These are phyloP conservation scores for Thermomyces lanuginosus DNA, from an alignment of 2,329 filamentous ascomycete species.

Conservation along the genomic window DNA sequence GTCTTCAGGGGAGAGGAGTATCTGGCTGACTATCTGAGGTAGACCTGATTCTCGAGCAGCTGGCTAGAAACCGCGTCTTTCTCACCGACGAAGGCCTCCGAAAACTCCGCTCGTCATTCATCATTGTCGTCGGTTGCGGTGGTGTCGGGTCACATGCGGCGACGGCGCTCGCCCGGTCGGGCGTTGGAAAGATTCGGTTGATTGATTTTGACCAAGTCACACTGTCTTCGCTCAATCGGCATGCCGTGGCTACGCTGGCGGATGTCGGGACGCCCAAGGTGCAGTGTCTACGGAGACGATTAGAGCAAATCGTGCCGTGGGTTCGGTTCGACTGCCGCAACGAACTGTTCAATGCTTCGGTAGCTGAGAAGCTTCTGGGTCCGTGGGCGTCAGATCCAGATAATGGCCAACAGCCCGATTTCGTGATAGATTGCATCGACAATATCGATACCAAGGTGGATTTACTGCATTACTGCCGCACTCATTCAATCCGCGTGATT, in stretches of 20 bases:
- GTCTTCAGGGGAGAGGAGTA: neutral
- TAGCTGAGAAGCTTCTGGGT: slow-evolving; percentile 50
- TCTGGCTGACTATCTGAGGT: slow-evolving; percentile 3
- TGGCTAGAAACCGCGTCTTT: slow-evolving; percentile 85
- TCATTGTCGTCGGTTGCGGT: slow-evolving; percentile 82
- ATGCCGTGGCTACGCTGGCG: slow-evolving; percentile 81
- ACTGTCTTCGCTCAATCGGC: slow-evolving; percentile 83
- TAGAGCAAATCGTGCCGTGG: slow-evolving; percentile 85
- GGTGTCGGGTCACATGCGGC: slow-evolving; percentile 89
- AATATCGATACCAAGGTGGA: slow-evolving; percentile 96
- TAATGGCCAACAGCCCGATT: slow-evolving; percentile 48
- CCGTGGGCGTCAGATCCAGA: slow-evolving; percentile 39
- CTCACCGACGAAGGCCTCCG: slow-evolving; percentile 64
- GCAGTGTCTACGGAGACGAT: slow-evolving; percentile 57
- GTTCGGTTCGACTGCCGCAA: slow-evolving; percentile 72
- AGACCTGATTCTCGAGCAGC: slow-evolving; percentile 85
- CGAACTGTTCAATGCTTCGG: slow-evolving; percentile 59
- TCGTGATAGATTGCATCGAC: slow-evolving; percentile 92
- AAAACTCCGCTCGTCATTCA: slow-evolving; percentile 64
- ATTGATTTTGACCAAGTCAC: slow-evolving; percentile 98
- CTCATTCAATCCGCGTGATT: slow-evolving; percentile 63
- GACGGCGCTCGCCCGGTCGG: slow-evolving; percentile 72
- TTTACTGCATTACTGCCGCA: slow-evolving; percentile 72
- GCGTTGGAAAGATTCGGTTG: slow-evolving; percentile 71
- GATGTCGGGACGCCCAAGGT: slow-evolving; percentile 93